Base-by-base conservation (phyloP, 148 eudicot species). In the Diospyros kaki region DNA sequence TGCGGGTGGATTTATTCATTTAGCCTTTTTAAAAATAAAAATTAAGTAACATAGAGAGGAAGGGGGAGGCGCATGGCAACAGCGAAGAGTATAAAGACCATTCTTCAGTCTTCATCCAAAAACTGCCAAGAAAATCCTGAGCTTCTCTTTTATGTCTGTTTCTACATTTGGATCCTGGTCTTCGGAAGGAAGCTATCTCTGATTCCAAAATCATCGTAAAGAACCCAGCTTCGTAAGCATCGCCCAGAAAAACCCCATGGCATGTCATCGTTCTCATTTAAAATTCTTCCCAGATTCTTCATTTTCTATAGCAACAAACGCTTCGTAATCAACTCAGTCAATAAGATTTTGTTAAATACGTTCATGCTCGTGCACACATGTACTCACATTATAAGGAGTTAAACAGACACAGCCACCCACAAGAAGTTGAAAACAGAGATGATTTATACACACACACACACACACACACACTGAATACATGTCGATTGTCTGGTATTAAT, bases 391-490 rank as follows among this genome's bases (percentile, higher is more conserved):
- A 3, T 2, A 56, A 48, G 52, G 4, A 42, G 0, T 42, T 2
- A 14, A 42, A 43, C 15, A n/a, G 46, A 65, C 68, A 65, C 51
- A 15, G 28, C 14, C 2, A 15, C 51, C 14, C 6, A 44, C 68
- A 44, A 65, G 68, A 65, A 65, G 15, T 65, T 66, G 69, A 66
- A 45, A 44, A 6, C 9, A 11, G 41, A 45, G 12, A 7, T 65
- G 71, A 15, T 1, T 67, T 67, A 4, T 15, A 14, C 1, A 8
- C 11, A 1, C 15, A n/a, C 9, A 17, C 28, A 50, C 39, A 41
- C 56, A 54, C 56, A 45, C 54, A 77, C 76, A 54, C 66, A 69
- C 69, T 12, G 45, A 62, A 1, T 73, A 38, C 63, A 58, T 28
- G 28, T 28, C 28, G 28, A 28, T 28, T 28, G 28, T 28, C 28